A percentile compares a stretch with the other conserved stretches of the same genome.
Conservation (phyloP, 768 basidiomycete genomes). For the Tulasnella sp. region DNA sequence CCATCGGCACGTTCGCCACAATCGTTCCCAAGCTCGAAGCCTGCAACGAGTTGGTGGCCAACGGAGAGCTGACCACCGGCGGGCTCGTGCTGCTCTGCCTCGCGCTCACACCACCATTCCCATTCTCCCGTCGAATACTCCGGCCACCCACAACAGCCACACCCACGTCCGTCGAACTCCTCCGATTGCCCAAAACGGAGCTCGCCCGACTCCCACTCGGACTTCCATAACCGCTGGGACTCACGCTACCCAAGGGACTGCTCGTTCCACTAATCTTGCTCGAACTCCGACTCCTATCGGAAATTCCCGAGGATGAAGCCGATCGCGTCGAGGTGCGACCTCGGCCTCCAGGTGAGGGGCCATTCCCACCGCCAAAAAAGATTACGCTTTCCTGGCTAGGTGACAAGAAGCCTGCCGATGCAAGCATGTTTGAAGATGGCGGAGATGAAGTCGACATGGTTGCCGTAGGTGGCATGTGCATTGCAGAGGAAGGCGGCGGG, state of each 20-base stretch:
- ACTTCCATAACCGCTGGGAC: constrained; percentile 17
- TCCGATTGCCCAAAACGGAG: constrained; percentile 7
- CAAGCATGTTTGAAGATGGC: neutral
- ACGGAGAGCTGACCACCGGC: constrained; percentile 3
- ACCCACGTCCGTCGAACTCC: constrained; percentile 16
- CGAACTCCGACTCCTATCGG: constrained; percentile 15
- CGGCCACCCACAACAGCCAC: neutral
- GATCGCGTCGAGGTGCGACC: constrained; percentile 17
- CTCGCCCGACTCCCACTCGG: constrained; percentile 11
- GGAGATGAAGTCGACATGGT: constrained; percentile 14
- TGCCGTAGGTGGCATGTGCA: constrained; percentile 16
- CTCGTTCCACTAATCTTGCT: constrained; percentile 15
- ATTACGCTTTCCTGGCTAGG: constrained; percentile 1
- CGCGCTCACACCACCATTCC: neutral
- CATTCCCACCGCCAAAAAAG: constrained; percentile 1
- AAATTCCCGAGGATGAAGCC: constrained; percentile 11
- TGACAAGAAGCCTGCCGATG: constrained; percentile 6
- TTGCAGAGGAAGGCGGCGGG: neutral
- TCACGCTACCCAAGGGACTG: constrained; percentile 19
- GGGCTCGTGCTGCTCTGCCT: constrained; percentile 15
- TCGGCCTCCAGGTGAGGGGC: constrained; percentile 3
- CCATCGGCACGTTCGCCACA: constrained; percentile 10
- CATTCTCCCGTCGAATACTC: neutral
- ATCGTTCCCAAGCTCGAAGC: constrained; percentile 17
- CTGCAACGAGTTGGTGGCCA: neutral